Evolutionary conservation across 257 asterid genomes (phyloP).

Genomic region (Hygrophila difformis): DNA sequence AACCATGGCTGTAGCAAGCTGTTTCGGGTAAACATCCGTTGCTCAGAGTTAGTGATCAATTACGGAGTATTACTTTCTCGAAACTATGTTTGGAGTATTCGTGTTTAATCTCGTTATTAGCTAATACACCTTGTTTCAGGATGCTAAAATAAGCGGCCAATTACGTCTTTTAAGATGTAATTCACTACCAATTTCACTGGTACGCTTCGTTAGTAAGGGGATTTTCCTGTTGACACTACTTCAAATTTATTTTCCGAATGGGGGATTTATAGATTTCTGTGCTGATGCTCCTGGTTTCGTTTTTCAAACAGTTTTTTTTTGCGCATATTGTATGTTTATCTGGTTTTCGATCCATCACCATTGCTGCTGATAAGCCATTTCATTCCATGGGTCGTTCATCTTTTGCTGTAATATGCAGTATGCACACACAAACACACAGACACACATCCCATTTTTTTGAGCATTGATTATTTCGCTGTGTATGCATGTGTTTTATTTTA

Average conservation of each 20-base stretch:
- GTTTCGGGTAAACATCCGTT: not conserved
- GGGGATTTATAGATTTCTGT: not conserved
- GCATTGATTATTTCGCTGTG: too few species aligned
- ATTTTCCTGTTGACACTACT: constrained; percentile 1
- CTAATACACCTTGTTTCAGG: constrained; percentile 21
- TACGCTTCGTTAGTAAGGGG: constrained; percentile 14
- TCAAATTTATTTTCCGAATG: not conserved
- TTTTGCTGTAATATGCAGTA: too few species aligned
- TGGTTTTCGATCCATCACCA: too few species aligned
- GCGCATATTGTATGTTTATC: not conserved
- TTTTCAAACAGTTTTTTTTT: not conserved
- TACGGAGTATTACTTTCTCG: not conserved
- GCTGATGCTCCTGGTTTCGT: not conserved
- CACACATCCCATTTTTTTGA: too few species aligned
- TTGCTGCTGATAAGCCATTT: too few species aligned
- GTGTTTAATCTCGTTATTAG: not conserved
- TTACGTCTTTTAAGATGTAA: constrained; percentile 28
- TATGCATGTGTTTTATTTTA: not conserved
- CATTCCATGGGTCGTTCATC: not conserved
- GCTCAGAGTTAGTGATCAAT: not conserved
- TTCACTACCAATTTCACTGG: constrained; percentile 43
- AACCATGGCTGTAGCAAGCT: not conserved
- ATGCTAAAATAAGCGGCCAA: constrained; percentile 28
- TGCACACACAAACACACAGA: too few species aligned
- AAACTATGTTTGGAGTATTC: not conserved